Conservation (phyloP, 2,329 filamentous ascomycete genomes). For the Arthrobotrys sinensis region DNA sequence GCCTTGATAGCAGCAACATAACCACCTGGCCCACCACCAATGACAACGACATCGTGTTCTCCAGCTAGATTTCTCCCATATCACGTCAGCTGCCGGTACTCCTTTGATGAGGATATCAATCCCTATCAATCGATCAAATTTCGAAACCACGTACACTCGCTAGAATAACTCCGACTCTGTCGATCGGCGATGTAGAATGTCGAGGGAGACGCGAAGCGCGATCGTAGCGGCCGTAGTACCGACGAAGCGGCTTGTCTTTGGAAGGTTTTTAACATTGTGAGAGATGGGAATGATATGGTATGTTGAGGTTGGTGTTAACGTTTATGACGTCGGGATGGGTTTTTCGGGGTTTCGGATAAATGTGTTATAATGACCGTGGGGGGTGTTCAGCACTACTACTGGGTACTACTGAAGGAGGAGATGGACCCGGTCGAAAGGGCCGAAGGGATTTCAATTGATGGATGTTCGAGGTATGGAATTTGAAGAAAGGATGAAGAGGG, state of each 20-base stretch:
- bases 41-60: conserved; percentile 97
- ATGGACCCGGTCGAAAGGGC: not conserved
- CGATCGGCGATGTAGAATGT: conserved; percentile 53
- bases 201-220: conserved; percentile 55
- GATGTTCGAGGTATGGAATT: not conserved
- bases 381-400: not conserved
- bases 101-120: conserved; percentile 23
- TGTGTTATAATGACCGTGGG: conserved; percentile 34
- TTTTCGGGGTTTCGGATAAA: conserved; percentile 28
- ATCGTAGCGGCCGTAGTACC: conserved; percentile 56
- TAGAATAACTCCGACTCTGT: conserved; percentile 66
- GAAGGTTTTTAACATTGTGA: conserved; percentile 56
- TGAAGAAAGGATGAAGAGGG: conserved; percentile 16
- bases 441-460: conserved; percentile 34
- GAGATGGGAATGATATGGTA: not conserved
- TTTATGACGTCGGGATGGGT: conserved; percentile 52
- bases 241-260: conserved; percentile 53
- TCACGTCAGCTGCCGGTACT: not conserved
- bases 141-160: conserved; percentile 35
- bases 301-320: conserved; percentile 10
- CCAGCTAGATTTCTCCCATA: conserved; percentile 71
- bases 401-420: not conserved
- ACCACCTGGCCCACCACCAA: conserved; percentile 96
- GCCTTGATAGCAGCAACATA: conserved; percentile 99
- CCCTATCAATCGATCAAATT: not conserved